Evolutionary conservation across 768 basidiomycete species (phyloP), one percentile per base, ranked within the genome.

Genomic region (Termitomyces sp.): DNA sequence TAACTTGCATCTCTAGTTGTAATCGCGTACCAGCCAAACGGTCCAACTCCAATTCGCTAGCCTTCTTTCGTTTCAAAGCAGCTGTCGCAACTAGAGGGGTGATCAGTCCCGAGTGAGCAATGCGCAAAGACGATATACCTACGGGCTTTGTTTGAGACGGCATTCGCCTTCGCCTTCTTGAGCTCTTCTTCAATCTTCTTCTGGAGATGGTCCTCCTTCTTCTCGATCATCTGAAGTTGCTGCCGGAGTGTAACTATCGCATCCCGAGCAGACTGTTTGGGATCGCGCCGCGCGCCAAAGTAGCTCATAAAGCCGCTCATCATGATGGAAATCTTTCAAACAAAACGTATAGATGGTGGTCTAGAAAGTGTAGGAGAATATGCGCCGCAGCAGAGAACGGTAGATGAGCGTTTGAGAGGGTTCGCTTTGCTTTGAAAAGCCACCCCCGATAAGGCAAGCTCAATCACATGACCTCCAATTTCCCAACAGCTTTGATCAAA

Each of bases 151-250:
- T 98, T 98, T 54, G 89, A 85, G 51, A 96, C 92, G 48, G 93
- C 95, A 72, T 98, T 97, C 35, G 88, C 85, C 72, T 83, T 88
- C 16, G 97, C 97, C 77, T 93, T 96, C 82, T 87, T 87, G 67
- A 86, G 64, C 68, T 98, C 96, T 63, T 97, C 94, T 55, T 96
- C 94, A 64, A 97, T 91, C 86, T 95, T 94, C 85, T 91, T 95
- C 81, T 90, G 88, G 62, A 98, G 77, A 73, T 92, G 82, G 72
- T 98, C 96, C 78, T 98, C 97, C 81, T 96, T 98, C 93, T 98
- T 99, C 84, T 98, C 95, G 66, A 98, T 86, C 87, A 96, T 90
- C 75, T 93, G 85, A 62, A 98, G 82, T 72, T 98, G 95, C 75
- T 96, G 89, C 68, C 96, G 86, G 66, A 99, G 80, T 48, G 82